phyloP scores from a whole-genome alignment of 2,329 filamentous ascomycete species.

The Ampelomyces quisqualis region DNA sequence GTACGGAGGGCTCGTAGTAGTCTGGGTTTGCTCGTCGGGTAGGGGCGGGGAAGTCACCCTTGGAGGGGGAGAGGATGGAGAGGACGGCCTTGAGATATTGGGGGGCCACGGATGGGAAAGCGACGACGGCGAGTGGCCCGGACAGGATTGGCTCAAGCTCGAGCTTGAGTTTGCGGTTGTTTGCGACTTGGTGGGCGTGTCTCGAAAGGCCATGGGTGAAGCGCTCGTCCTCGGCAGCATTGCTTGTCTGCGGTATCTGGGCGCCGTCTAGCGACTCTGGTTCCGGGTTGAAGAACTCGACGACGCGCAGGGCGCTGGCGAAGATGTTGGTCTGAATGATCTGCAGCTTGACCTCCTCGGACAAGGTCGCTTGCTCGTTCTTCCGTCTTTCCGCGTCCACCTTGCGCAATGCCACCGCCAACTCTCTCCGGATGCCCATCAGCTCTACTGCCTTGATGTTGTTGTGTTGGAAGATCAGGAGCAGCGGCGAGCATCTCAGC shows the following conservation, averaged over 20 bases:
- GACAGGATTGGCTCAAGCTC: conserved; percentile 73
- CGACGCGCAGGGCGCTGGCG: conserved; percentile 76
- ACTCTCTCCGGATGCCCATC: conserved; percentile 69
- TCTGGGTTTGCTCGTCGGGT: conserved; percentile 72
- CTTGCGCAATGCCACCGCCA: conserved; percentile 61
- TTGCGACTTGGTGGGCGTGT: conserved; percentile 54
- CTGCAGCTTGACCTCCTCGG: conserved; percentile 70
- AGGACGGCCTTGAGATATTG: conserved; percentile 80
- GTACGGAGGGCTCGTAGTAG: conserved; percentile 77
- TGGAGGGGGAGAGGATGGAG: conserved; percentile 70
- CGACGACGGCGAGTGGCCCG: conserved; percentile 77
- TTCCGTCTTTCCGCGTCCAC: conserved; percentile 70
- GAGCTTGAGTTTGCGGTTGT: conserved; percentile 55
- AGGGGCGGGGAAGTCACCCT: conserved; percentile 73
- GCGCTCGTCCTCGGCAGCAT: conserved; percentile 51
- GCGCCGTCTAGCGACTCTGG: conserved; percentile 28
- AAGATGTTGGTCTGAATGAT: conserved; percentile 90
- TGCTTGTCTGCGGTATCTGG: conserved; percentile 32
- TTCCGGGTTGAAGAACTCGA: conserved; percentile 69
- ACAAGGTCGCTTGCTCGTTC: conserved; percentile 53
- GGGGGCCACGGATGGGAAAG: conserved; percentile 80
- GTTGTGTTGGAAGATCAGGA: conserved; percentile 83
- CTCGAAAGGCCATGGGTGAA: conserved; percentile 62
- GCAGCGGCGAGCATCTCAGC: conserved; percentile 78
- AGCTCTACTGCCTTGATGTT: conserved; percentile 74